phyloP scores from a whole-genome alignment of 306 rosid genomes.

The Hippophae tibetana region DNA sequence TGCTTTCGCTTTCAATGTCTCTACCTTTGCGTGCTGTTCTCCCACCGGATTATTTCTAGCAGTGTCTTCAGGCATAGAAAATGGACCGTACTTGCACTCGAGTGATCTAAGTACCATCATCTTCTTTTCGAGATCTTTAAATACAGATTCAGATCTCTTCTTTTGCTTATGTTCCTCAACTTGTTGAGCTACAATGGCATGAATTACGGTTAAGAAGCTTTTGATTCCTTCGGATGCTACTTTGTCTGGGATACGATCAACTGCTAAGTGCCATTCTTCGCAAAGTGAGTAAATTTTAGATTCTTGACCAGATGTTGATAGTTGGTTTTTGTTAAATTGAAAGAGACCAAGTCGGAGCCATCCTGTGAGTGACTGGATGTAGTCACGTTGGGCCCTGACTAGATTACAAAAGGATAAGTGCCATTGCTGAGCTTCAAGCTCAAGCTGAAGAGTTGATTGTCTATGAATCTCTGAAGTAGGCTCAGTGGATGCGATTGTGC shows the following conservation, averaged over 20 bases:
- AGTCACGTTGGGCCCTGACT: slow-evolving; percentile 70
- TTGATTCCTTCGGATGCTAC: slow-evolving; percentile 93
- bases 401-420: slow-evolving; percentile 75
- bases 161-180: slow-evolving; percentile 70
- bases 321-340: slow-evolving; percentile 53
- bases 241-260: slow-evolving; percentile 76
- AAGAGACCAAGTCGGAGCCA: slow-evolving; percentile 94
- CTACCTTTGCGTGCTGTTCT: slow-evolving; percentile 70
- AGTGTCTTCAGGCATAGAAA: slow-evolving; percentile 37
- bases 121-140: slow-evolving; percentile 77
- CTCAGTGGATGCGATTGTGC: slow-evolving; percentile 58
- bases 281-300: slow-evolving; percentile 76
- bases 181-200: slow-evolving; percentile 85
- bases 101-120: slow-evolving; percentile 55
- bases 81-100: slow-evolving; percentile 67
- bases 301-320: slow-evolving; percentile 44
- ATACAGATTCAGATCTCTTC: slow-evolving; percentile 58
- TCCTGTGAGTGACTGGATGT: slow-evolving; percentile 70
- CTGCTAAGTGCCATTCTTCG: slow-evolving; percentile 79
- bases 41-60: slow-evolving; percentile 39
- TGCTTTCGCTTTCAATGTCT: slow-evolving; percentile 50
- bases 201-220: slow-evolving; percentile 70
- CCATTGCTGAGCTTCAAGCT: slow-evolving; percentile 92
- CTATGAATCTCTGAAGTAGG: slow-evolving; percentile 85
- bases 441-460: slow-evolving; percentile 86